Conservation (phyloP, 2,329 filamentous ascomycete species). For the Penicillium vulpinum region DNA sequence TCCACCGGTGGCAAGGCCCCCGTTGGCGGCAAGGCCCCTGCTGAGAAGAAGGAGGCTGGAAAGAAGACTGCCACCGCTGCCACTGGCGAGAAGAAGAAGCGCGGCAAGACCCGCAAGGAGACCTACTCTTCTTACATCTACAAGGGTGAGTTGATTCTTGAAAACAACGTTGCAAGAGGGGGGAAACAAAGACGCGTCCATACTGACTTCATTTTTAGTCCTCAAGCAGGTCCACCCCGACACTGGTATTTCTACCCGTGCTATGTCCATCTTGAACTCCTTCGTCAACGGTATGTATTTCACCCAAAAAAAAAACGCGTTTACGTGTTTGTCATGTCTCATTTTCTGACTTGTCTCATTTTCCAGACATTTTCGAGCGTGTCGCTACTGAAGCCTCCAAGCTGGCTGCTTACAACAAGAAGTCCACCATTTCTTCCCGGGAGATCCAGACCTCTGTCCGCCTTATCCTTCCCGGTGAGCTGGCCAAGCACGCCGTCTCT, state of each 20-base stretch:
- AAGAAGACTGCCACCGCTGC: constrained; percentile 91
- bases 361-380: constrained; percentile 95
- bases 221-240: constrained; percentile 99
- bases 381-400: constrained; percentile 98
- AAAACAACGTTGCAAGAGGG: neutral
- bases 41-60: constrained; percentile 99
- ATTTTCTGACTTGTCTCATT: constrained; percentile 3
- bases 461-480: constrained; percentile 95
- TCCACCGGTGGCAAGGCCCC: constrained; percentile 88
- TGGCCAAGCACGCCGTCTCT: constrained; percentile 99
- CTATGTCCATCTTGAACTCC: constrained; percentile 99
- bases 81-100: constrained; percentile 99
- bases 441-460: constrained; percentile 99
- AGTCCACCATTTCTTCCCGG: constrained; percentile 98
- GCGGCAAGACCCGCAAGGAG: constrained; percentile 99
- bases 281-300: constrained; percentile 87
- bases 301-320: neutral
- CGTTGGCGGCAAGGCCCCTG: constrained; percentile 70
- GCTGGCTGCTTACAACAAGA: constrained; percentile 99
- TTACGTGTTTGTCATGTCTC: neutral
- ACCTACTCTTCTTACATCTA: constrained; percentile 99
- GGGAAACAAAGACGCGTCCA: neutral
- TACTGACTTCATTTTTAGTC: constrained; percentile 57
- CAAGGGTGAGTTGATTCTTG: constrained; percentile 71
- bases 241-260: constrained; percentile 99